Evolutionary conservation across 768 basidiomycete genomes (phyloP), one percentile per base, ranked within the genome.

Genomic region (Mycena epipterygia): DNA sequence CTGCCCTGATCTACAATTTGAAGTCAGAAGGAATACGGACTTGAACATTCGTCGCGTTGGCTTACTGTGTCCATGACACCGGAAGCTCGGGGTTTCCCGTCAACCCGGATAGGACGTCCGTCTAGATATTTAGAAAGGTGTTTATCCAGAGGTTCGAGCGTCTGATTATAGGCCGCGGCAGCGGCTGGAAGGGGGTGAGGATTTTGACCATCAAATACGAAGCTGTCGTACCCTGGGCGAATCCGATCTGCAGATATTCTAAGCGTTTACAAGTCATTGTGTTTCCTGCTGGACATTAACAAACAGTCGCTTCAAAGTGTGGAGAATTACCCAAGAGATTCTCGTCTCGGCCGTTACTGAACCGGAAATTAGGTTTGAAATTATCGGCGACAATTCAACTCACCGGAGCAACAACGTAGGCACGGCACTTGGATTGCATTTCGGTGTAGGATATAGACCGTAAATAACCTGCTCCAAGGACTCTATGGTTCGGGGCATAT

Each of bases 401-500:
- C 75, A 92, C 92, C 92, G 85, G 62, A 92, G 79, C 37, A 89
- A 78, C 37, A 93, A 79, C 0, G 84, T 77, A 16, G 92, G 91
- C 19, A 84, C 70, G 16, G 84, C 81, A n/a, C 78, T 77, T 17
- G 80, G 73, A 11, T 79, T 79, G 71, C 87, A 89, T 75, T 88
- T 88, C 5, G 79, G 70, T 9, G 81, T 79, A 2, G 91, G 92
- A 74, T 94, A 95, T 53, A 95, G 77, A 1, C 93, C 93, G 57
- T 90, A 85, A n/a, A 93, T 82, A 39, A 95, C 83, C 71, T 95
- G 90, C 72, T 92, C 90, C 21, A 94, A 79, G 0, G 90, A 90
- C 73, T 95, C 92, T 19, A 91, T 89, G 7, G 93, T 95, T 37
- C 94, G 85, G 0, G 93, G 88, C 78, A 95, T 89, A 75, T 93